Evolutionary conservation across 2,329 filamentous ascomycete species (phyloP).

Genomic region (Cytospora paraplurivora): DNA sequence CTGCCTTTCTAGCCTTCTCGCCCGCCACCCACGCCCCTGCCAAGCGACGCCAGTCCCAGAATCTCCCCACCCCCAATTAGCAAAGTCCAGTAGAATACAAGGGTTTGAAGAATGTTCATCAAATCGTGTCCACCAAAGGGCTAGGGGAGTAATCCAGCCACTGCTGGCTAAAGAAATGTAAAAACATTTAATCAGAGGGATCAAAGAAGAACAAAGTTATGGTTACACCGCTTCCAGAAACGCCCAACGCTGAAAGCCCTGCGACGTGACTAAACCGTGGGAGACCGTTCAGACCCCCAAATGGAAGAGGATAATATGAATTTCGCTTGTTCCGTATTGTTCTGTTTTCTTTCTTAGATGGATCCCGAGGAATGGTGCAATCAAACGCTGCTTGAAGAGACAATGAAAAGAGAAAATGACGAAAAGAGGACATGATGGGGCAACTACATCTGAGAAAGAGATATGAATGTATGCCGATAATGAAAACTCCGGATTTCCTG

Average conservation of each 20-base stretch:
- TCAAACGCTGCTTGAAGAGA: neutral
- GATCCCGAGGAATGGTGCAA: neutral
- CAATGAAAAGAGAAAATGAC: neutral
- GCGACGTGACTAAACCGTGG: neutral
- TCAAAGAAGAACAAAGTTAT: neutral
- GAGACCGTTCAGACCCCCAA: neutral
- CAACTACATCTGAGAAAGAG: neutral
- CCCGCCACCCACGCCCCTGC: neutral
- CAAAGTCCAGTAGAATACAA: neutral
- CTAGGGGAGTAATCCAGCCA: neutral
- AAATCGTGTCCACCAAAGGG: neutral
- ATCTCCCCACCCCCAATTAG: neutral
- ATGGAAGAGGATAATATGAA: neutral
- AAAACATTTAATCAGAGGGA: neutral
- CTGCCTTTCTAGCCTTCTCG: neutral
- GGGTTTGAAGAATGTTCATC: neutral
- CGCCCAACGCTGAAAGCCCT: neutral
- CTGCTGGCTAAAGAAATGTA: neutral
- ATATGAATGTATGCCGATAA: neutral
- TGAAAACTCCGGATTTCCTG: too few relatives aligned
- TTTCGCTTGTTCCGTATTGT: neutral
- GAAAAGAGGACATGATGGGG: neutral
- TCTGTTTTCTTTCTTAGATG: neutral
- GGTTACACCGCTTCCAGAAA: neutral
- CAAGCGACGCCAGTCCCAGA: neutral